Conservation (phyloP, 441 rosid species). For the Mallotus repandus region DNA sequence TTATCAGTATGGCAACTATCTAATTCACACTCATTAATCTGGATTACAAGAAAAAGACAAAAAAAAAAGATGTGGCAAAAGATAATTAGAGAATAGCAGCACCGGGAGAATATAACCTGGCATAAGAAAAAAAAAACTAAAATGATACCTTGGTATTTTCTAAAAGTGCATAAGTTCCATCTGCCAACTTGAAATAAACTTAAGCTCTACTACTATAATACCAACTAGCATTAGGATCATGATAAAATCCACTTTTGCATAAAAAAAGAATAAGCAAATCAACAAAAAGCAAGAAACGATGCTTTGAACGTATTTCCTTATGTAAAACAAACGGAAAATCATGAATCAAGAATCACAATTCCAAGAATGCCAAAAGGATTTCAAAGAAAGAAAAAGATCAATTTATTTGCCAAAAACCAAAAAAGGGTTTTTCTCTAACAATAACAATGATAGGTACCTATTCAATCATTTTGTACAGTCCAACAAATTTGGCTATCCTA, state of each 20-base stretch:
- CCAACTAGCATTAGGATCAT: conserved; percentile 84
- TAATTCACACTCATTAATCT: conserved; percentile 34
- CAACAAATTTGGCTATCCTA: neutral
- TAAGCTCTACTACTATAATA: conserved; percentile 79
- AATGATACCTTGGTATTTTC: conserved; percentile 39
- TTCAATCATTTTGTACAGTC: neutral
- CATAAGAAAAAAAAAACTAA: neutral
- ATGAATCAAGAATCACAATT: neutral
- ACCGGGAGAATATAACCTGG: neutral
- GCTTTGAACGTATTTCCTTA: neutral
- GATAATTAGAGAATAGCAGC: neutral
- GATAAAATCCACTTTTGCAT: conserved; percentile 84
- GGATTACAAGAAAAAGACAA: neutral
- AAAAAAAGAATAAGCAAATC: neutral
- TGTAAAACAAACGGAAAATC: too few relatives aligned
- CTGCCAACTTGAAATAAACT: conserved; percentile 69
- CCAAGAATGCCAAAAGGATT: neutral
- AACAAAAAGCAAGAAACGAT: neutral
- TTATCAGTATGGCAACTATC: conserved; percentile 27
- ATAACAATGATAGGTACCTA: neutral
- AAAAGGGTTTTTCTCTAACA: neutral
- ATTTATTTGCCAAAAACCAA: neutral
- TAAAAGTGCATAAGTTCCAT: conserved; percentile 68
- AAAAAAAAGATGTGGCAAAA: neutral
- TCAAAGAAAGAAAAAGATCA: neutral